Evolutionary conservation across 768 basidiomycete species (phyloP), one percentile per base, ranked within the genome.

Genomic region (Cytidiella melzeri): DNA sequence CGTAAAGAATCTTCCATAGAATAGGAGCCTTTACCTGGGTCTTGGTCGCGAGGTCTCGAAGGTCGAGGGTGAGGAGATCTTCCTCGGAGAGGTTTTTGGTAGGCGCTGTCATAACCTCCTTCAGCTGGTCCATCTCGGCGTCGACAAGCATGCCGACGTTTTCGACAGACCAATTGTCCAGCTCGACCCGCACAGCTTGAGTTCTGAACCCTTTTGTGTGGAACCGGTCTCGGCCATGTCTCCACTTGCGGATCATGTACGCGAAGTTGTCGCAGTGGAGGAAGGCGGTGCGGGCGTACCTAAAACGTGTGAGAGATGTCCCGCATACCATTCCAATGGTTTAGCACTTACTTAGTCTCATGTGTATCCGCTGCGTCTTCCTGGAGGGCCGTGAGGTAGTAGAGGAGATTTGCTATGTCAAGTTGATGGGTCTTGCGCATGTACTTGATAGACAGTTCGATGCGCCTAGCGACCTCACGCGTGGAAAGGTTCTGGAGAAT

Each of bases 221-320:
- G 10, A 18, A n/a, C n/a, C 52, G 41, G 9, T 34, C 30, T 34
- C 30, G 30, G 30, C 30, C 30, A 34, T 34, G 7, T 15, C 30
- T 34, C 30, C 24, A 38, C 21, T 43, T 38, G 4, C 19, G 13
- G 20, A 53, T 18, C 9, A 53, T 45, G 2, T 15, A 12, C 3
- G 47, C 30, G 25, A 53, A 27, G n/a, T 53, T 47, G 9, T 24
- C 25, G 37, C 52, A 48, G 11, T 20, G 25, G 6, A 45, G 23
- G 9, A 53, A 26, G n/a, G 45, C n/a, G 12, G 52, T 43, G 5
- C 47, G 20, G 11, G 37, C 47, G 30, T 49, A 53, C 27, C 23
- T 10, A 27, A 34, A 4, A 19, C 21, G 11, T 13, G 24, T 49
- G 18, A 2, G 3, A 6, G 19, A 45, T 45, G 12, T 18, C 3